Base-by-base conservation (phyloP, 2,329 filamentous ascomycete species). In the Ceratocystis huliohia region DNA sequence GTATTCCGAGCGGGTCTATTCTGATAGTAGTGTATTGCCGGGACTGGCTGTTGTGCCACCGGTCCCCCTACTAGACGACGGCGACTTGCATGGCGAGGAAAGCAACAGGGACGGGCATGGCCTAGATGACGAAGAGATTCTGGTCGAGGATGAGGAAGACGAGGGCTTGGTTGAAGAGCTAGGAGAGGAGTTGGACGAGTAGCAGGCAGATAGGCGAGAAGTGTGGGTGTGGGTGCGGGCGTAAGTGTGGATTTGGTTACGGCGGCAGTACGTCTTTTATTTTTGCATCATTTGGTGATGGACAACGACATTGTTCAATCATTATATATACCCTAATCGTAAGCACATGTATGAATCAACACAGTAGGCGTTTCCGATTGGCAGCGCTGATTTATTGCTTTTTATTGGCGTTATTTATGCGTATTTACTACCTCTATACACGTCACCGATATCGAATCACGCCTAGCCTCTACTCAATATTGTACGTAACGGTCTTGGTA, bases 401-500 rank as follows among this genome's bases (percentile, higher is more conserved):
- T 57, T 13, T 30, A 30, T 57, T 22, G 13, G 37, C 37, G 37
- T 41, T 41, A 15, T 15, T 15, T 13, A 15, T 15, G 10, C 10
- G 2, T 63, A 64, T 45, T n/a, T 20, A 61, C 30, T 62, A 53
- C 17, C 5, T 41, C 37, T 28, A 56, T 41, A 17, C 44, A 50
- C 37, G 15, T 5, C 4, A 61, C 15, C 7, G 22, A n/a, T 6
- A 62, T 48, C 5, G 45, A n/a, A 20, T 63, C 25, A 37, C 5
- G 3, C 46, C 25, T 46, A 15, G 8, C 3, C 8, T n/a, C 15
- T 41, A 20, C 5, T 64, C 48, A 20, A 68, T 45, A 28, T 65
- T 76, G 63, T 75, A 74, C 0, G 85, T 88, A 5, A 88, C 76
- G 1, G 79, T 84, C 79, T 88, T 88, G 22, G 80, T 83, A 72